Evolutionary conservation across 148 eudicot genomes (phyloP).

Genomic region (Vaccinium macrocarpon): DNA sequence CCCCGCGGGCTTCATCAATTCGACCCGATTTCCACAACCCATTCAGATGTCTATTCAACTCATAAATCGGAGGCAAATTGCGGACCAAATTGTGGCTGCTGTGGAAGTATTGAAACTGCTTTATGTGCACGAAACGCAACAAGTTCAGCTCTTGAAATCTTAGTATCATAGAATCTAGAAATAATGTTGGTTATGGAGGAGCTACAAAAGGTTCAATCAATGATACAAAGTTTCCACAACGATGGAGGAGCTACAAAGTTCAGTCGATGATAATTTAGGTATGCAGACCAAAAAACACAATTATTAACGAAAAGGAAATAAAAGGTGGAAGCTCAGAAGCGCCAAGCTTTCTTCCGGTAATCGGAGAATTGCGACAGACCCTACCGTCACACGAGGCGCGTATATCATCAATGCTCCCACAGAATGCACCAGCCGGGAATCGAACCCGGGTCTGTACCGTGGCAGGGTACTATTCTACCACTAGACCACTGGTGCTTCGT

Average conservation of each 20-base stretch:
- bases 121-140: neutral
- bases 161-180: neutral
- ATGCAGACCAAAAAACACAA: too few relatives aligned
- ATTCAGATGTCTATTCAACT: constrained; percentile 24
- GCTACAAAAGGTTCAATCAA: neutral
- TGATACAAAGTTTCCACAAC: too few relatives aligned
- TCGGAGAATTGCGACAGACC: neutral
- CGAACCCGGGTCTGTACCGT: constrained; percentile 10
- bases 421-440: constrained; percentile 10
- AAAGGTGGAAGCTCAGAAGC: neutral
- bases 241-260: too few relatives aligned
- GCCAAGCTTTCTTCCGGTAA: neutral
- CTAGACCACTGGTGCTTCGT: neutral
- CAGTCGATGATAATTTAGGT: too few relatives aligned
- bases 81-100: constrained; percentile 8
- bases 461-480: constrained; percentile 7
- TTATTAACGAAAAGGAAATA: too few relatives aligned
- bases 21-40: constrained; percentile 34
- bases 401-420: neutral
- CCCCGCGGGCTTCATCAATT: constrained; percentile 51
- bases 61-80: neutral
- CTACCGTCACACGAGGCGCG: neutral
- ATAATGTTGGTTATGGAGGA: neutral
- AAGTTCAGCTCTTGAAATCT: neutral
- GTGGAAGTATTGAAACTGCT: neutral